Conservation (phyloP, 345 rosid species). For the Citrus glauca region DNA sequence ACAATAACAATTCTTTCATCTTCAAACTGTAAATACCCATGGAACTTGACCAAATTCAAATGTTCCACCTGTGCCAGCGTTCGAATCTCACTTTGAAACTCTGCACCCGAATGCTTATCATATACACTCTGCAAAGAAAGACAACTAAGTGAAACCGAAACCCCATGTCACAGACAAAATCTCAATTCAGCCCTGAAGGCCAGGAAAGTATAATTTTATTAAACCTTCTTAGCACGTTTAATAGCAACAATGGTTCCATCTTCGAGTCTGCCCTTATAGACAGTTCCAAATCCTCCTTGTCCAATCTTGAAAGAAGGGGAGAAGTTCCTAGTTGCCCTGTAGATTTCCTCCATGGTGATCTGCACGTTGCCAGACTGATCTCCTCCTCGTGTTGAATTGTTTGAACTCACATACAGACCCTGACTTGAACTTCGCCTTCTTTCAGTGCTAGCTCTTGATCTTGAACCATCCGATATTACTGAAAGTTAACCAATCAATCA, state of each 20-base stretch:
- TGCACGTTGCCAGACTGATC: conserved; percentile 37
- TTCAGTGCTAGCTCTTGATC: conserved; percentile 36
- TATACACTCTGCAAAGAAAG: conserved; percentile 57
- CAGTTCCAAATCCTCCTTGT: conserved; percentile 90
- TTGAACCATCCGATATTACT: conserved; percentile 34
- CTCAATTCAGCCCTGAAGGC: too few species aligned
- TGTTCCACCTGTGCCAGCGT: conserved; percentile 80
- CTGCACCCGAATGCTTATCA: conserved; percentile 69
- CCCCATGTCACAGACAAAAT: neutral
- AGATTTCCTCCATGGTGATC: conserved; percentile 65
- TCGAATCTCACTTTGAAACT: conserved; percentile 75
- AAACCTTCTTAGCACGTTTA: conserved; percentile 90
- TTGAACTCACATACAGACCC: conserved; percentile 31
- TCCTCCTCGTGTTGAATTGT: conserved; percentile 24
- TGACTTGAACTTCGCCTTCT: conserved; percentile 40
- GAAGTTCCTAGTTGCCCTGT: conserved; percentile 68
- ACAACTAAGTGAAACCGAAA: neutral
- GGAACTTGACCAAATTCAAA: conserved; percentile 70
- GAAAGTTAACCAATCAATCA: neutral
- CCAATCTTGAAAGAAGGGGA: conserved; percentile 82
- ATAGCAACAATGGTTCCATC: conserved; percentile 78
- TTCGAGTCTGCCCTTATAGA: conserved; percentile 71
- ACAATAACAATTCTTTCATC: conserved; percentile 76
- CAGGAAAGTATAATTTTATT: neutral
- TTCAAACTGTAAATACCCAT: conserved; percentile 59